Evolutionary conservation across 2,329 filamentous ascomycete species (phyloP), one percentile per base, ranked within the genome.

Genomic region (Aspergillus neoniger): DNA sequence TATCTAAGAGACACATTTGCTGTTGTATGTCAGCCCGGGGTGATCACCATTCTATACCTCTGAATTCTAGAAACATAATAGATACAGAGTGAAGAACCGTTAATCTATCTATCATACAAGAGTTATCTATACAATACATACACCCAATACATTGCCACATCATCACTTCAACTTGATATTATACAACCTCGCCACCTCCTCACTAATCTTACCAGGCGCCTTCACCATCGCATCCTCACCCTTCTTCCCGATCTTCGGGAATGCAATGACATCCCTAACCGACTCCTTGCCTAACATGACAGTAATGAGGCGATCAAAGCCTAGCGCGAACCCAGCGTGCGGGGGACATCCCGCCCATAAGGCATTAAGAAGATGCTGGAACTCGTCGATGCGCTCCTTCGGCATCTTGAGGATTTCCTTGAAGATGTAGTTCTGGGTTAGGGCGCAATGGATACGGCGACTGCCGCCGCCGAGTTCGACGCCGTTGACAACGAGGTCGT

Each of bases 401-500:
- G 82, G 83, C 88, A 96, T 93, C 73, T 91, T 85, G 12, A 99
- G 82, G 5, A 98, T 87, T 62, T 96, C 86, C 15, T 88, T 84
- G 81, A 99, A 88, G 62, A 99, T 83, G 66, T 91, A 91, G 66
- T 92, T 88, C 72, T 99, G 95, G 67, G 97, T 83, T 0, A 85
- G 82, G 0, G 91, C 88, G 47, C 90, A 84, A 77, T 99, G 95
- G 59, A 98, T 97, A 83, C 95, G 91, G 14, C 92, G 86, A 74
- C 91, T 96, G 36, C 95, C 96, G 10, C 95, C 95, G 25, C 95
- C 95, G 1, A 99, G 85, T 76, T 99, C 95, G 5, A 96, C 87
- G 4, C 95, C 95, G 73, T 99, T 99, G 68, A 98, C 86, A 0
- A 99, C 94, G 14, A 99, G 86, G 69, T 99, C 95, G 77, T 97